phyloP scores from a whole-genome alignment of 2,329 filamentous ascomycete species.

The Nigrospora sphaerica region DNA sequence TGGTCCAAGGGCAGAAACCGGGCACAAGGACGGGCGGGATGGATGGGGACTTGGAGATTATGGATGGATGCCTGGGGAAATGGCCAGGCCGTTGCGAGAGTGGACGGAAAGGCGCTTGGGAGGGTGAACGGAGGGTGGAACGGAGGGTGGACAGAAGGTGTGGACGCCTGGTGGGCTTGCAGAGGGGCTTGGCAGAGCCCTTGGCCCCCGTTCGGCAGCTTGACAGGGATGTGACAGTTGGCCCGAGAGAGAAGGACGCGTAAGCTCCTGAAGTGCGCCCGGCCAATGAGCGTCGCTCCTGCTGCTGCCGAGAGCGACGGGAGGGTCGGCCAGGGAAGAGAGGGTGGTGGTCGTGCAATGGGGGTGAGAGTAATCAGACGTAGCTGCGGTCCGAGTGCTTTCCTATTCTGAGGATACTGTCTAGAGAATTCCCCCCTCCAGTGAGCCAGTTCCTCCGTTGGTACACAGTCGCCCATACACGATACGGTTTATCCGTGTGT shows the following conservation, averaged over 20 bases:
- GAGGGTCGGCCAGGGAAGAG: too few species aligned
- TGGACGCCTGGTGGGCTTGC: neutral
- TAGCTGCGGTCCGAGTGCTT: too few species aligned
- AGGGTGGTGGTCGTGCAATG: too few species aligned
- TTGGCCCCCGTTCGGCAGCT: slow-evolving; percentile 2
- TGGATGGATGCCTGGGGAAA: slow-evolving; percentile 1
- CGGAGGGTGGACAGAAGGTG: too few species aligned
- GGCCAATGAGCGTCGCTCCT: neutral
- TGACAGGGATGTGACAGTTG: neutral
- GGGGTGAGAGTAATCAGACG: too few species aligned
- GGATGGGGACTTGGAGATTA: slow-evolving; percentile 2
- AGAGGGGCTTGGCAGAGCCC: slow-evolving; percentile 2
- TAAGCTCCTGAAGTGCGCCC: neutral
- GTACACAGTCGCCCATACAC: too few species aligned
- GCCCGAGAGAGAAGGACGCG: slow-evolving; percentile 1
- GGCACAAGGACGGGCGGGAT: neutral
- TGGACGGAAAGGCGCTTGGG: neutral
- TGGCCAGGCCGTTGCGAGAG: neutral
- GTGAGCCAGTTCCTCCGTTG: too few species aligned
- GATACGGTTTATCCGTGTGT: too few species aligned
- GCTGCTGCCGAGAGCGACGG: too few species aligned
- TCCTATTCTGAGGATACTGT: too few species aligned
- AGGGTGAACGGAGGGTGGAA: too few species aligned
- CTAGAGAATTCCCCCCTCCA: too few species aligned
- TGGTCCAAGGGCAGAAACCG: neutral